These are phyloP conservation scores for Lachnellula suecica DNA, from an alignment of 2,329 filamentous ascomycete genomes.

Conservation along the genomic window DNA sequence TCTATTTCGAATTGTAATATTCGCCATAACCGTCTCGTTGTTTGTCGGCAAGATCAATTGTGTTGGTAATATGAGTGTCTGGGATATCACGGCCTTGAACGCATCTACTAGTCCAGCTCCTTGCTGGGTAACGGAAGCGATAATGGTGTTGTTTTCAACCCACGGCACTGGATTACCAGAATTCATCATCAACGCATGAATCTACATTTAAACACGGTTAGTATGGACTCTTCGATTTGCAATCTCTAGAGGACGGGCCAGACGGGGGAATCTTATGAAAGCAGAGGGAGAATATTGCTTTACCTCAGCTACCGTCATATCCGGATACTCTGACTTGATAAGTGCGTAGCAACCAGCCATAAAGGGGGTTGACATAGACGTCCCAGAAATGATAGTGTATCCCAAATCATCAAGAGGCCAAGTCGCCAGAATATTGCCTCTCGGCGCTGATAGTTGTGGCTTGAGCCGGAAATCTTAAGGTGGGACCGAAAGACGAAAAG, in stretches of 20 bases:
- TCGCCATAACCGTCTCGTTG: slow-evolving; percentile 9
- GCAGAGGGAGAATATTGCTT: too few relatives aligned
- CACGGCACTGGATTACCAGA: slow-evolving; percentile 28
- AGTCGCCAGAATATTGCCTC: slow-evolving; percentile 36
- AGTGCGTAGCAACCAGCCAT: slow-evolving; percentile 35
- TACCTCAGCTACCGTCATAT: slow-evolving; percentile 29
- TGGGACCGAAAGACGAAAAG: slow-evolving; percentile 23
- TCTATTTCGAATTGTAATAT: slow-evolving; percentile 28
- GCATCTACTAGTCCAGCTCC: slow-evolving; percentile 36
- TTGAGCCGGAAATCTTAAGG: slow-evolving; percentile 13
- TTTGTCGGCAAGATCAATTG: slow-evolving; percentile 22
- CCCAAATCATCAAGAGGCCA: slow-evolving; percentile 32
- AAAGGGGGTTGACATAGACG: slow-evolving; percentile 39
- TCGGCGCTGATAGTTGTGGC: slow-evolving; percentile 32
- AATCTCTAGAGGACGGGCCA: too few relatives aligned
- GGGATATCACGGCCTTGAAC: slow-evolving; percentile 30
- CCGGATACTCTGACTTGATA: slow-evolving; percentile 34
- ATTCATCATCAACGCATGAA: too few relatives aligned
- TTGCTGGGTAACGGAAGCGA: slow-evolving; percentile 34
- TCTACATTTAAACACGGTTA: too few relatives aligned
- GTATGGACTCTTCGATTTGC: too few relatives aligned
- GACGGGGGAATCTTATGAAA: too few relatives aligned
- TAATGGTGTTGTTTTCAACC: slow-evolving; percentile 28
- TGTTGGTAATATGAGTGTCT: slow-evolving; percentile 23
- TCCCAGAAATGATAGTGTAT: slow-evolving; percentile 36